Evolutionary conservation across 148 eudicot species (phyloP).

Genomic region (Rhododendron ovatum): DNA sequence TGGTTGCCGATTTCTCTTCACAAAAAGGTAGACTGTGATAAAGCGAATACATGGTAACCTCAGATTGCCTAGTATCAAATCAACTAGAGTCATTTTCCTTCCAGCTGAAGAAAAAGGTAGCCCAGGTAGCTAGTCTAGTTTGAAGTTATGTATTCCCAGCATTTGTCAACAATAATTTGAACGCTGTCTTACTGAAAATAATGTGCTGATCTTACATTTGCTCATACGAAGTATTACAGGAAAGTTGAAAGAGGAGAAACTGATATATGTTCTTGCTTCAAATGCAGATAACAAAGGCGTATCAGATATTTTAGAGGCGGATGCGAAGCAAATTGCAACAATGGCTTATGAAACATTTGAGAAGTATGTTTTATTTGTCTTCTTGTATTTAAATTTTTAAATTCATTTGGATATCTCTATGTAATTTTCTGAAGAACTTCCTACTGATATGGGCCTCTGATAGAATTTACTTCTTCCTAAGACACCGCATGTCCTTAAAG

Average conservation of each 20-base stretch:
- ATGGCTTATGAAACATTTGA: conserved; percentile 62
- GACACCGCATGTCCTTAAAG: not conserved
- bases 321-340: conserved; percentile 57
- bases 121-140: not conserved
- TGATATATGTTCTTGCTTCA: conserved; percentile 4
- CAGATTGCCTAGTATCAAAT: conserved; percentile 24
- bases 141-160: not conserved
- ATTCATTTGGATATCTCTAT: conserved; percentile 1
- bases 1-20: conserved; percentile 75
- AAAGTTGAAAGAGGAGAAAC: not conserved
- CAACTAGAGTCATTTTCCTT: conserved; percentile 25
- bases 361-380: conserved; percentile 40
- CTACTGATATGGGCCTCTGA: not conserved
- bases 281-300: conserved; percentile 36
- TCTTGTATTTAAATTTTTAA: not conserved
- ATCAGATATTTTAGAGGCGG: conserved; percentile 53
- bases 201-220: not conserved
- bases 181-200: not conserved
- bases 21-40: conserved; percentile 38
- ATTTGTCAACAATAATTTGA: not conserved
- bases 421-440: not conserved
- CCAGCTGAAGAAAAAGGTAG: conserved; percentile 31
- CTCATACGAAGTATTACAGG: not conserved
- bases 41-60: conserved; percentile 38
- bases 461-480: not conserved